Base-by-base conservation (phyloP, 129 eudicot species). In the Tagetes erecta region DNA sequence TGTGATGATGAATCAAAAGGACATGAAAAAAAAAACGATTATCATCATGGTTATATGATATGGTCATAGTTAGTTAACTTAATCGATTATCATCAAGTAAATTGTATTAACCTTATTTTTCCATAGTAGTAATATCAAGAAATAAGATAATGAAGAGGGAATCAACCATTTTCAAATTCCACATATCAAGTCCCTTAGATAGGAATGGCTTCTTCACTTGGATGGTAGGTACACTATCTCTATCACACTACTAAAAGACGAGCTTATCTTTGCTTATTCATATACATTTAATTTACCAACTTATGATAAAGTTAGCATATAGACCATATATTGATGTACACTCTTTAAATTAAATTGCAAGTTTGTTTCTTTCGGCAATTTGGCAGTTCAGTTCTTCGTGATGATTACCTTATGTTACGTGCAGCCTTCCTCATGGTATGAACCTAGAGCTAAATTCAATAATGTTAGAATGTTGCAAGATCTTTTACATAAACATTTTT, bases 361-460 rank as follows among this genome's bases (percentile, higher is more conserved):
- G 83, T 84, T 8, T 92, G 98, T 74, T 92, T 92, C 84, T 92
- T 89, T 80, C 81, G 96, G 67, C 98, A 92, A 63, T 92, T 92
- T 75, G 90, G 96, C 39, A 79, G 47, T 77, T 87, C 98, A 12
- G 96, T 92, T 66, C 92, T 89, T 69, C 92, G 89, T 70, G 88
- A 87, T 41, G 98, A 92, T 79, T 92, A 92, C 63, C 88, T 92
- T 64, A 84, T 87, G 14, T 87, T 89, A 38, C 98, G 96, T 63
- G 88, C 86, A 81, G 98, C 92, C 58, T 92, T 92, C 76, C 81
- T 91, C 79, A 56, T 78, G 86, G 97, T 86, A 83, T 20, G 27
- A 33, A 50, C 50, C 68, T 8, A 60, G 13, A 36, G 36, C 20
- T 4, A 58, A 0, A 51, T 8, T 37, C 7, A 5, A 20, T 20